Conservation (phyloP, 768 basidiomycete species). For the Suillus lakei region DNA sequence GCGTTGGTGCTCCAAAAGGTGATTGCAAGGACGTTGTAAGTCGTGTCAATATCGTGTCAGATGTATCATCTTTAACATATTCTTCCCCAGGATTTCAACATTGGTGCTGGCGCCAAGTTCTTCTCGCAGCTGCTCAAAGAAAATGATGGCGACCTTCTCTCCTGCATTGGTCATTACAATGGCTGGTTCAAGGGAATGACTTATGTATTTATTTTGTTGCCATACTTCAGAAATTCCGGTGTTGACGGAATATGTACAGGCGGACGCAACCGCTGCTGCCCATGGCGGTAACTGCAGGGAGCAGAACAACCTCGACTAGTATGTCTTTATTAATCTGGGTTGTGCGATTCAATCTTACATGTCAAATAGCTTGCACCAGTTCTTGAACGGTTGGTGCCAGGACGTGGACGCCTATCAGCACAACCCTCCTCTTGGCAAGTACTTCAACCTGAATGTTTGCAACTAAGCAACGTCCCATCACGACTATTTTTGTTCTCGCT, state of each 20-base stretch:
- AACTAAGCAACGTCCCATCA: slow-evolving; percentile 8
- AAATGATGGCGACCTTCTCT: slow-evolving; percentile 57
- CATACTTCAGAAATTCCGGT: not conserved
- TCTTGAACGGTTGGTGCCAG: slow-evolving; percentile 74
- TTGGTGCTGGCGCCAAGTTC: slow-evolving; percentile 65
- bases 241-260: slow-evolving; percentile 35
- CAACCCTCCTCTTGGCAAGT: slow-evolving; percentile 57
- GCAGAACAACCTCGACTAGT: slow-evolving; percentile 91
- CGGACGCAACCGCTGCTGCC: slow-evolving; percentile 61
- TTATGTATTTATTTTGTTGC: slow-evolving; percentile 42
- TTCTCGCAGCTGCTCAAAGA: slow-evolving; percentile 51
- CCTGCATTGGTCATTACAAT: slow-evolving; percentile 74
- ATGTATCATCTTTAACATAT: slow-evolving; percentile 2
- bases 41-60: slow-evolving; percentile 5
- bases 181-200: slow-evolving; percentile 71
- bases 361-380: slow-evolving; percentile 62
- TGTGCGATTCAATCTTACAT: not conserved
- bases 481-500: not conserved
- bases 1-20: slow-evolving; percentile 53
- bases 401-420: slow-evolving; percentile 56
- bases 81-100: slow-evolving; percentile 65
- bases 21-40: slow-evolving; percentile 47
- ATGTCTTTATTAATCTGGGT: slow-evolving; percentile 32
- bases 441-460: slow-evolving; percentile 63
- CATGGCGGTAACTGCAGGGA: slow-evolving; percentile 61